Evolutionary conservation across 306 rosid genomes (phyloP).

Genomic region (Cucurbita argyrosperma): DNA sequence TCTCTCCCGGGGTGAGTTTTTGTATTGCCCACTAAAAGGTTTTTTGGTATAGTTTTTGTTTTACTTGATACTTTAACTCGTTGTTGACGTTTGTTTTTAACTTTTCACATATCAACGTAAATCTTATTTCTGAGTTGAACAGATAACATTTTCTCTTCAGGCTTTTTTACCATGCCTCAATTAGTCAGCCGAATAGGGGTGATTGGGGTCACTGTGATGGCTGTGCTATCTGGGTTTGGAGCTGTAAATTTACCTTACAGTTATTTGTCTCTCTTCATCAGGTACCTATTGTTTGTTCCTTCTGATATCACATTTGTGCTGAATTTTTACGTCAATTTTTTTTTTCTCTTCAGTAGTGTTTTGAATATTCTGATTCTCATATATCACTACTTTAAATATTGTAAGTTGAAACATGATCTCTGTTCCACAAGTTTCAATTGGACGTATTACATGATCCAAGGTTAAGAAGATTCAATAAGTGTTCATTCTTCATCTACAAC

Average conservation of each 20-base stretch:
- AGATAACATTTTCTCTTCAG: constrained; percentile 7
- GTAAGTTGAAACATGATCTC: neutral
- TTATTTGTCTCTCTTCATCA: constrained; percentile 82
- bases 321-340: neutral
- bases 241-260: constrained; percentile 90
- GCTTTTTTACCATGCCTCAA: constrained; percentile 91
- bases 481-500: no score
- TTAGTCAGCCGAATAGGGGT: constrained; percentile 95
- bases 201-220: constrained; percentile 92
- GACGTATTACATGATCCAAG: no score
- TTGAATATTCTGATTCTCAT: neutral
- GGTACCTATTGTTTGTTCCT: constrained; percentile 16
- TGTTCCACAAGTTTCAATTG: neutral
- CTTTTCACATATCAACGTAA: neutral
- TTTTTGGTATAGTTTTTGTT: neutral
- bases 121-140: neutral
- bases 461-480: no score
- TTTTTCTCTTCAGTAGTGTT: neutral
- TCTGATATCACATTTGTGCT: neutral
- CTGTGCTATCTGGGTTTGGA: constrained; percentile 89
- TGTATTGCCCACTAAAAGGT: neutral
- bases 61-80: neutral
- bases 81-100: neutral
- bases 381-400: neutral
- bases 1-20: neutral